Evolutionary conservation across 257 asterid genomes (phyloP), one percentile per base, ranked within the genome.

Genomic region (Eucommia ulmoides): DNA sequence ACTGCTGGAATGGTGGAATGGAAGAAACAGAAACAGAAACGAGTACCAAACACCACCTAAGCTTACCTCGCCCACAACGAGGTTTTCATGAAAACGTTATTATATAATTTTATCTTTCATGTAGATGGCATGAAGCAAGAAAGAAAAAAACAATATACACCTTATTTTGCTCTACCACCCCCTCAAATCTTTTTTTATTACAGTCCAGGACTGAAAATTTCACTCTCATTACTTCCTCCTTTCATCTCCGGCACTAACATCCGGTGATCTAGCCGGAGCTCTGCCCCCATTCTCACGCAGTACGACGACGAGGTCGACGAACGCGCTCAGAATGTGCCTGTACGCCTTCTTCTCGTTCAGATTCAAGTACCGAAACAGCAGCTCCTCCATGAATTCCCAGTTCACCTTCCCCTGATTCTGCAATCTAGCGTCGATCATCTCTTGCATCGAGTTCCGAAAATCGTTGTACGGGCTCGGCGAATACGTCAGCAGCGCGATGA

Each of bases 321-420:
- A 87, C 0, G 96, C 93, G 50, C 75, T 47, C 9, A 80, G 73
- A 48, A 87, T 79, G 65, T 47, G 78, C 59, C 62, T 56, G 33
- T 70, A 69, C 3, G 83, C 64, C 29, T 73, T 80, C 73, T 70
- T 76, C 23, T 78, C 74, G 47, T 87, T 83, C 75, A 83, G 35
- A 59, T 83, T 74, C 74, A 87, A 54, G 44, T 74, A 83, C 41
- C 89, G 76, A 54, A 83, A 73, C 72, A 87, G 41, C 23, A 87
- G 71, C 75, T 83, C 88, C 54, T 83, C 91, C 82, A 83, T 68
- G 64, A 83, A 87, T 47, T 66, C 76, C 94, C 94, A 83, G 9
- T 87, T 75, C 51, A 83, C 71, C 38, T 56, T 70, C 23, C 93
- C 84, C 49, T 68, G 69, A 6, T 67, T 75, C 41, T 74, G 70